These are phyloP conservation scores for Fonsecaea erecta DNA, from an alignment of 2,329 filamentous ascomycete genomes.

Conservation along the genomic window DNA sequence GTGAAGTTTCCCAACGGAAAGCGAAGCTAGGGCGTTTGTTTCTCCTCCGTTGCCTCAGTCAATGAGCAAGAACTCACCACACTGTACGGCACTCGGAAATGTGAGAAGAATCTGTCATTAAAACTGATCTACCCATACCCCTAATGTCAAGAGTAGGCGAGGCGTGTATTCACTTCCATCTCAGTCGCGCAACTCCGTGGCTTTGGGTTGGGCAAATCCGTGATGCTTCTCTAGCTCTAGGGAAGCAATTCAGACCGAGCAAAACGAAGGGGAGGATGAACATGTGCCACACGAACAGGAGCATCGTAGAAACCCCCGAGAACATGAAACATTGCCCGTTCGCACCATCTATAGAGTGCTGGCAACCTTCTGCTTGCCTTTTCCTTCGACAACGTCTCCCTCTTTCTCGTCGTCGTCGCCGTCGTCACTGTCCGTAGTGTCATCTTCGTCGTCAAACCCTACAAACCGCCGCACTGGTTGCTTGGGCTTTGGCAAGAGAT, in stretches of 20 bases:
- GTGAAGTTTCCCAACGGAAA: background rate
- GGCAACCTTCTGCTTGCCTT: conserved; percentile 22
- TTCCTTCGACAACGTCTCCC: conserved; percentile 2
- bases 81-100: background rate
- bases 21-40: background rate
- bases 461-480: conserved; percentile 45
- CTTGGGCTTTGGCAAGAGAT: conserved; percentile 33
- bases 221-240: background rate
- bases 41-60: background rate
- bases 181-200: background rate
- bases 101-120: conserved; percentile 1
- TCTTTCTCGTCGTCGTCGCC: conserved; percentile 47
- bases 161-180: background rate
- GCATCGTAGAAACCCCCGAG: background rate
- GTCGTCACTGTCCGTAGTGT: conserved; percentile 48
- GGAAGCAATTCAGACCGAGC: background rate
- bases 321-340: background rate
- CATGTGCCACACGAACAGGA: background rate
- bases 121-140: background rate
- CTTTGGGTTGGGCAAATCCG: background rate
- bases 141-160: conserved; percentile 5
- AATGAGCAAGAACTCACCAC: background rate
- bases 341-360: conserved; percentile 6
- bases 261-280: background rate
- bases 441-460: conserved; percentile 55